These are phyloP conservation scores for Durotheca rogersii DNA, from an alignment of 495 filamentous ascomycete species.

Conservation along the genomic window DNA sequence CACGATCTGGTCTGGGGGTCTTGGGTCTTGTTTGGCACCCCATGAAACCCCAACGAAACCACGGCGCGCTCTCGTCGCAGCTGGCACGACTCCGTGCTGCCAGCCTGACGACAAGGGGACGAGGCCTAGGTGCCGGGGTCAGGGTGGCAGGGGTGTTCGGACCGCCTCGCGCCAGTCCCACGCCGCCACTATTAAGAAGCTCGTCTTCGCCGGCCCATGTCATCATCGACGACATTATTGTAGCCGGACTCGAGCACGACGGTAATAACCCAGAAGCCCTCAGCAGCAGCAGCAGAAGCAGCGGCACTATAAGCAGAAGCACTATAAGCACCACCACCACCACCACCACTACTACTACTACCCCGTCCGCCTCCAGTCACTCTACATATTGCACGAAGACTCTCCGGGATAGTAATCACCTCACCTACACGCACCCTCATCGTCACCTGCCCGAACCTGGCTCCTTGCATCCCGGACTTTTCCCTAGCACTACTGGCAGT, in stretches of 20 bases:
- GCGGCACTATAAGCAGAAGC: no score
- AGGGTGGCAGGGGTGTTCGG: constrained; percentile 26
- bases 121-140: constrained; percentile 22
- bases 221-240: constrained; percentile 19
- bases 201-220: constrained; percentile 20
- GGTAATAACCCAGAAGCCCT: constrained; percentile 23
- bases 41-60: constrained; percentile 36
- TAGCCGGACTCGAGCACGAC: constrained; percentile 22
- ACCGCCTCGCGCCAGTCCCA: constrained; percentile 18
- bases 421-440: constrained; percentile 20
- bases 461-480: constrained; percentile 35
- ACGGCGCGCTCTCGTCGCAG: constrained; percentile 26
- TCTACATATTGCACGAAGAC: constrained; percentile 26
- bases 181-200: constrained; percentile 34
- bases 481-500: constrained; percentile 38
- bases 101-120: constrained; percentile 23
- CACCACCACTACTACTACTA: neutral
- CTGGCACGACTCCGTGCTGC: constrained; percentile 32
- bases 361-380: constrained; percentile 3
- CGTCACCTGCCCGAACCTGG: constrained; percentile 33
- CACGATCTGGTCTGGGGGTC: constrained; percentile 19
- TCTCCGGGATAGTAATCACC: constrained; percentile 30
- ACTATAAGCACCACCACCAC: no score
- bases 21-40: constrained; percentile 22
- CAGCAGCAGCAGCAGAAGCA: no score